Base-by-base conservation (phyloP, 2,329 filamentous ascomycete species). In the Rhexocercosporidium sp. region DNA sequence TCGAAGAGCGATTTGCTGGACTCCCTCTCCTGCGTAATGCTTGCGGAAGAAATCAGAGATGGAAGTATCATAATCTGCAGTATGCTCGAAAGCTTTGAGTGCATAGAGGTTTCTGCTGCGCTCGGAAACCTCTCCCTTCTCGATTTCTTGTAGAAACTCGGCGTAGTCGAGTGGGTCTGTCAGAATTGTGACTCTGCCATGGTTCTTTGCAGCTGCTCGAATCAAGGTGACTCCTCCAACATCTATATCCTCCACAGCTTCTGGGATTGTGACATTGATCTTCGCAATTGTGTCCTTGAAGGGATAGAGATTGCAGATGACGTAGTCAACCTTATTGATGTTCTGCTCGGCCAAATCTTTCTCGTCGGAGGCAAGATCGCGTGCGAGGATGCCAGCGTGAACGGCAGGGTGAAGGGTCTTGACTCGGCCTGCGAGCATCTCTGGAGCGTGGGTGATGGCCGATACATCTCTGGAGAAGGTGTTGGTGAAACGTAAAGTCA, bases 201-300 rank as follows among this genome's bases (percentile, higher is more conserved):
- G 96, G 85, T 99, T 99, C 89, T 99, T 99, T 75, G 96, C 96
- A 29, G 96, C 96, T 65, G 96, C 96, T 72, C 96, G 91, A 78
- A 99, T 92, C 69, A 99, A 90, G 46, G 96, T 99, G 62, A 99
- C 96, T 75, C 96, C 96, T 72, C 94, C 96, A 78, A 99, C 97
- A 82, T 99, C 96, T 76, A 99, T 97, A 84, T 99, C 96, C 83
- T 99, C 96, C 46, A 99, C 95, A 61, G 96, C 96, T 83, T 99
- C 95, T 61, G 93, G 89, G 70, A 99, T 92, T 69, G 95, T 98
- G 76, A 99, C 96, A 77, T 97, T 97, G 84, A 96, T 90, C 86
- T 97, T 97, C 75, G 94, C 92, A 75, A 99, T 90, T 37, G 96
- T 99, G 79, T 98, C 94, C 85, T 97, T 97, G 89, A 99, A 99